Evolutionary conservation across 2,329 filamentous ascomycete species (phyloP).

Genomic region (Fusarium austroafricanum): DNA sequence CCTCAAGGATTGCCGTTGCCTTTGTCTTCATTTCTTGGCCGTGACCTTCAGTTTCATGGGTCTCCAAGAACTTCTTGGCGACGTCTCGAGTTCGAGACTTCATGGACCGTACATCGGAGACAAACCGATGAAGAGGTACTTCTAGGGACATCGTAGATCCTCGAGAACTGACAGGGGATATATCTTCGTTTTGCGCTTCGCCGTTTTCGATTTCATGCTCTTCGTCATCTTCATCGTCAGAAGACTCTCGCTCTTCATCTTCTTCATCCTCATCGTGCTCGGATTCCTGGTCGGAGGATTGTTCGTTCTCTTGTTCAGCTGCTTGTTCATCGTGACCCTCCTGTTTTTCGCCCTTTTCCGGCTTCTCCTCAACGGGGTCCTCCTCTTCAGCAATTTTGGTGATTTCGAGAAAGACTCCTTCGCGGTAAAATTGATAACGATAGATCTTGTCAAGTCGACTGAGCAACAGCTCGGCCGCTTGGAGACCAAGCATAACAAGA

Average conservation of each 20-base stretch:
- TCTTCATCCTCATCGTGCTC: slow-evolving; percentile 45
- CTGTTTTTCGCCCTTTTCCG: slow-evolving; percentile 28
- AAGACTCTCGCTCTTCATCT: slow-evolving; percentile 53
- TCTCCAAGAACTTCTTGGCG: slow-evolving; percentile 85
- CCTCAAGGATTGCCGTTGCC: slow-evolving; percentile 78
- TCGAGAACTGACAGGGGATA: slow-evolving; percentile 74
- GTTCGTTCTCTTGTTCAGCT: slow-evolving; percentile 47
- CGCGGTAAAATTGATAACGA: slow-evolving; percentile 95
- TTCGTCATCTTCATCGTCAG: slow-evolving; percentile 60
- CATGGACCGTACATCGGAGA: slow-evolving; percentile 66
- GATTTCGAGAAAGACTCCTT: slow-evolving; percentile 94
- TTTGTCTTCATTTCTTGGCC: slow-evolving; percentile 81
- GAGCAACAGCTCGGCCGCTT: slow-evolving; percentile 89
- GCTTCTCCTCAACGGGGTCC: slow-evolving; percentile 38
- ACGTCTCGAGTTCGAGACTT: slow-evolving; percentile 75
- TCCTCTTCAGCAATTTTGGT: slow-evolving; percentile 76
- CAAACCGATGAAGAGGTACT: slow-evolving; percentile 61
- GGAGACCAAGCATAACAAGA: slow-evolving; percentile 86
- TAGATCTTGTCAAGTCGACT: slow-evolving; percentile 88
- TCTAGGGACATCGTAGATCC: slow-evolving; percentile 74
- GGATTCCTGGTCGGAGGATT: slow-evolving; percentile 48
- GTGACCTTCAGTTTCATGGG: slow-evolving; percentile 80
- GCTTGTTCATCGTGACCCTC: slow-evolving; percentile 41
- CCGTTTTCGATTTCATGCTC: slow-evolving; percentile 64
- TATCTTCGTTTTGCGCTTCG: slow-evolving; percentile 64